These are phyloP conservation scores for Strigomonas culicis DNA, from an alignment of 208 protist species.

Conservation along the genomic window DNA sequence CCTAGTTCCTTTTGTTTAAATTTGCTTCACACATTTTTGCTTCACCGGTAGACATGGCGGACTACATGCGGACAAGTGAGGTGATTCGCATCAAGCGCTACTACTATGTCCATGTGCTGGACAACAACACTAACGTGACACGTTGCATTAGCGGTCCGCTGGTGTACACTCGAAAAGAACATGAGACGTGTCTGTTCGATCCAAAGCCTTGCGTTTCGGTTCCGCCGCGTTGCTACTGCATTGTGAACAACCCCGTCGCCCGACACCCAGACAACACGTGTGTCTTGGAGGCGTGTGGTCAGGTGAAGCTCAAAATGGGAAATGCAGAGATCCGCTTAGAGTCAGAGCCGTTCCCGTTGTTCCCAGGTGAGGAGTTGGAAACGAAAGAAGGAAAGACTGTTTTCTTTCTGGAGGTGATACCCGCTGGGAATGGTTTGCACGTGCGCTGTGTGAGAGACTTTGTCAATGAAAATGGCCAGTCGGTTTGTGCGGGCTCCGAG, in stretches of 20 bases:
- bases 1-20: not conserved
- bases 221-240: slow-evolving; percentile 63
- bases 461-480: not conserved
- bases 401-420: not conserved
- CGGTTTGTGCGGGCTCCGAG: slow-evolving; percentile 77
- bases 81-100: slow-evolving; percentile 90
- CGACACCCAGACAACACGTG: slow-evolving; percentile 31
- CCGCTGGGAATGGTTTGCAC: slow-evolving; percentile 27
- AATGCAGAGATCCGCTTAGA: slow-evolving; percentile 90
- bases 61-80: slow-evolving; percentile 21
- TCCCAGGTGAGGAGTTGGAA: no score
- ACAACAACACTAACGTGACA: slow-evolving; percentile 93
- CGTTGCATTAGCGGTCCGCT: slow-evolving; percentile 80
- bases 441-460: slow-evolving; percentile 42
- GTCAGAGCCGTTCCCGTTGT: no score
- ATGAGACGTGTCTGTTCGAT: slow-evolving; percentile 90
- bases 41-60: not conserved
- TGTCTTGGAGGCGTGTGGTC: slow-evolving; percentile 51
- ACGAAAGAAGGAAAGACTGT: no score
- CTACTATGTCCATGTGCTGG: slow-evolving; percentile 91
- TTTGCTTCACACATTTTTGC: not conserved
- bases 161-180: slow-evolving; percentile 91
- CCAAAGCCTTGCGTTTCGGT: slow-evolving; percentile 72
- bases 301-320: slow-evolving; percentile 86
- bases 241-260: slow-evolving; percentile 65